Evolutionary conservation across 192 early-diverging fungal species (phyloP).

Genomic region (Geranomyces michiganensis): DNA sequence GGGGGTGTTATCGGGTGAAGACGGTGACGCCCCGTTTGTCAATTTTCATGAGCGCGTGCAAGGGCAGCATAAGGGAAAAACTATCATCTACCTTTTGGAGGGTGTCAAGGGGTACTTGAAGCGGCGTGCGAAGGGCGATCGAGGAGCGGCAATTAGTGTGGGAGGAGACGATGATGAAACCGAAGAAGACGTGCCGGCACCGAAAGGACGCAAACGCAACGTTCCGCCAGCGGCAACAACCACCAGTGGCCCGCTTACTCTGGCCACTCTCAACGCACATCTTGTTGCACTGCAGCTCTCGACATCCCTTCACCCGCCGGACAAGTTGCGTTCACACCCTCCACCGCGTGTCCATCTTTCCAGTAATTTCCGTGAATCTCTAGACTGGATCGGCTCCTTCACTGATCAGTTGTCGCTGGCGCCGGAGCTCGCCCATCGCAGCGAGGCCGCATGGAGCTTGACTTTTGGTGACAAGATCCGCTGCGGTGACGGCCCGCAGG

Average conservation of each 20-base stretch:
- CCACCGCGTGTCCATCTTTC: conserved; percentile 17
- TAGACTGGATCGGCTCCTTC: conserved; percentile 32
- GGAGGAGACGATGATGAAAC: neutral
- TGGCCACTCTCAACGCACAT: conserved; percentile 15
- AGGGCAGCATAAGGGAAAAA: neutral
- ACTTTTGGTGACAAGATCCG: conserved; percentile 40
- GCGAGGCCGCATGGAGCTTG: conserved; percentile 24
- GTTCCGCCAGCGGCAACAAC: neutral
- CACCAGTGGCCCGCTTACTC: neutral
- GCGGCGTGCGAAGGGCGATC: conserved; percentile 9
- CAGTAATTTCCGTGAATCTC: conserved; percentile 14
- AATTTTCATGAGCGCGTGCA: neutral
- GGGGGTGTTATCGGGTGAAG: neutral
- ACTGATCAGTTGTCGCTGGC: conserved; percentile 38
- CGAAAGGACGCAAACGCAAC: neutral
- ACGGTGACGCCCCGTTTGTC: conserved; percentile 11
- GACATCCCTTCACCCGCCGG: neutral
- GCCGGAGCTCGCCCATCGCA: conserved; percentile 35
- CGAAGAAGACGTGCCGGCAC: conserved; percentile 1
- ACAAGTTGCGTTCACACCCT: neutral
- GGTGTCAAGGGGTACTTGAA: conserved; percentile 32
- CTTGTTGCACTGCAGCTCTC: conserved; percentile 28
- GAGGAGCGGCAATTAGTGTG: conserved; percentile 4
- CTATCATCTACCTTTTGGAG: conserved; percentile 35
- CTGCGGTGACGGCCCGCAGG: conserved; percentile 24